Base-by-base conservation (phyloP, 148 eudicot genomes). In the Suaeda aralocaspica region DNA sequence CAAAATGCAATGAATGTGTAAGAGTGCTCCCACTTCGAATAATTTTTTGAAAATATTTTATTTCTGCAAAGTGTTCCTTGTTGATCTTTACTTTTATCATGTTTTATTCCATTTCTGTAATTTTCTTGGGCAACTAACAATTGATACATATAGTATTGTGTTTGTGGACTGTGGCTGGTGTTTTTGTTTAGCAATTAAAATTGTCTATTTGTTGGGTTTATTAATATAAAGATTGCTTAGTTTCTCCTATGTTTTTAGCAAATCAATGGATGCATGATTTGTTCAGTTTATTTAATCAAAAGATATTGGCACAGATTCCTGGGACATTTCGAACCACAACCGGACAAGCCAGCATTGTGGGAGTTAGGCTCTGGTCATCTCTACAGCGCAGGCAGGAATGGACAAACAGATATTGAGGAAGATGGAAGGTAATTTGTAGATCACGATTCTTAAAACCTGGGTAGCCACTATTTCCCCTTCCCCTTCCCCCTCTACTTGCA, bases 1-100 rank as follows among this genome's bases (percentile, higher is more conserved):
- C 98, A 93, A 79, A 84, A 84, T 78, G 95, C 98, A 16, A 93
- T 93, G 34, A 88, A 93, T 72, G 79, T 93, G 98, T 92, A 82
- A 77, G 92, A 81, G 41, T 25, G 33, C 41, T 33, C 67, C 16
- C 2, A 45, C 60, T 52, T 77, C 39, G 18, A 13, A 22, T 8
- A 16, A 26, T 25, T 46, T 13, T 57, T n/a, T 59, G 25, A 29
- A 30, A 52, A 9, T 7, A 18, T 21, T 28, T 15, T 12, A 19
- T 53, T 28, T 28, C 21, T 28, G 49, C 52, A 16, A 36, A 33
- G 26, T 22, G 42, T 55, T 39, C 55, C 62, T 36, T 53, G 9
- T 29, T 21, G 28, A 67, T 18, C 51, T 25, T 13, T 9, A 24
- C 42, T 49, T 4, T n/a, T 9, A 60, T 22, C 34, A 29, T 21